These are phyloP conservation scores for Wakefieldia striispora DNA, from an alignment of 768 basidiomycete genomes.

Conservation along the genomic window DNA sequence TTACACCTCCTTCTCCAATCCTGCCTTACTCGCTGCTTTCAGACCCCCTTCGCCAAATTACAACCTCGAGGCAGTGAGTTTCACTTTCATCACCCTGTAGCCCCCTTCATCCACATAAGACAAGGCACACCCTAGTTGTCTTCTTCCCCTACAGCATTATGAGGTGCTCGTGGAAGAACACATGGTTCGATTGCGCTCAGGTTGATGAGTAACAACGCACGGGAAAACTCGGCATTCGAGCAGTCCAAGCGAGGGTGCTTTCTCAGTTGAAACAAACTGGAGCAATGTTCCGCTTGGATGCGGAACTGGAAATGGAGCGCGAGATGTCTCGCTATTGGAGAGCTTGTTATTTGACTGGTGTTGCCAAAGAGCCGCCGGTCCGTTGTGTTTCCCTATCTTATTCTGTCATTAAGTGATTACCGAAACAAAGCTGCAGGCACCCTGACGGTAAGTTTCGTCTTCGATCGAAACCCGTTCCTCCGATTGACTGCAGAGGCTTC, in stretches of 20 bases:
- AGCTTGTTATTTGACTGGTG: constrained; percentile 96
- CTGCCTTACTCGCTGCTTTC: constrained; percentile 41
- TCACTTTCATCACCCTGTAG: constrained; percentile 23
- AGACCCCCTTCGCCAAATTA: constrained; percentile 78
- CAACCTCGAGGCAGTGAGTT: constrained; percentile 46
- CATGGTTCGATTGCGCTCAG: constrained; percentile 82
- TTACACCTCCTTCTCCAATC: constrained; percentile 36
- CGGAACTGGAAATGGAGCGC: constrained; percentile 77
- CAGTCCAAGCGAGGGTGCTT: constrained; percentile 75
- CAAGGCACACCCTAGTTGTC: constrained; percentile 49
- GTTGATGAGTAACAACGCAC: constrained; percentile 46
- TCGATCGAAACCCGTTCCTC: constrained; percentile 21
- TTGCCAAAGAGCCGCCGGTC: constrained; percentile 90
- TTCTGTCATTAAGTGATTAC: constrained; percentile 45
- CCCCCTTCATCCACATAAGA: constrained; percentile 34
- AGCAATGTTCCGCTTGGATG: constrained; percentile 72
- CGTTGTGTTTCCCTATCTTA: constrained; percentile 21
- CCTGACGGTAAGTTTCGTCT: constrained; percentile 62
- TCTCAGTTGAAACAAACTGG: constrained; percentile 67
- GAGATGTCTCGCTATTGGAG: constrained; percentile 85
- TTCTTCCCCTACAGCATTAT: constrained; percentile 79
- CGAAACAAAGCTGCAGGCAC: constrained; percentile 67
- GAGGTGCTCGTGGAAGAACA: constrained; percentile 90
- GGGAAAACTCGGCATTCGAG: constrained; percentile 48
- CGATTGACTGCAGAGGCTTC: too few species aligned